phyloP scores from a whole-genome alignment of 345 rosid species.

The Eucalyptus cloeziana region DNA sequence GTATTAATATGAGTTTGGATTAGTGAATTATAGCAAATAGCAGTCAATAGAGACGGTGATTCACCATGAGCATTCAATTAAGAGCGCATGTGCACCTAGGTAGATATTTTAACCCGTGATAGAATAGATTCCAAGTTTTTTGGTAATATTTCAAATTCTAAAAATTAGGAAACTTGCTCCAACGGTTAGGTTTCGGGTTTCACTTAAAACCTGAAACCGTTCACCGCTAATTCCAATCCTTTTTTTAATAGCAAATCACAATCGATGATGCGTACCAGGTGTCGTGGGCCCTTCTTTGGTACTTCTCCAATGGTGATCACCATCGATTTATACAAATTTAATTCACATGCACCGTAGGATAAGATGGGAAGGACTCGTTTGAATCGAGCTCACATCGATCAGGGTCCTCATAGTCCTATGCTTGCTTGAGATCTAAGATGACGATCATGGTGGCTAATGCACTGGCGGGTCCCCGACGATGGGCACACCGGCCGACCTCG shows the following conservation, averaged over 20 bases:
- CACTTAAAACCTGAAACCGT: too few relatives aligned
- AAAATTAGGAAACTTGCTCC: too few relatives aligned
- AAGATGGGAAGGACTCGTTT: background rate
- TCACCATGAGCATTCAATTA: too few relatives aligned
- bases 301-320: background rate
- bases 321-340: background rate
- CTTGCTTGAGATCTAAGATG: background rate
- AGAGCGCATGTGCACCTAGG: too few relatives aligned
- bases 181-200: fast-evolving
- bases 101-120: too few relatives aligned
- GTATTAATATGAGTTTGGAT: too few relatives aligned
- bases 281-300: background rate
- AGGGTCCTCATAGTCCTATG: background rate
- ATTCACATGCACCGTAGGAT: background rate
- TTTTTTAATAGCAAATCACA: background rate
- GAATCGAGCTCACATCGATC: background rate
- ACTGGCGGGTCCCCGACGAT: background rate
- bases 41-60: fast-evolving
- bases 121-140: too few relatives aligned
- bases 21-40: too few relatives aligned
- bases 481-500: background rate
- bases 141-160: too few relatives aligned
- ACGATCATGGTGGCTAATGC: background rate
- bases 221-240: too few relatives aligned
- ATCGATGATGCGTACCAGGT: background rate